A percentile compares a stretch with the other conserved stretches of the same genome.
Evolutionary conservation across 1,284 basidiomycete species (phyloP).

Genomic region (Paramarasmius palmivorus): DNA sequence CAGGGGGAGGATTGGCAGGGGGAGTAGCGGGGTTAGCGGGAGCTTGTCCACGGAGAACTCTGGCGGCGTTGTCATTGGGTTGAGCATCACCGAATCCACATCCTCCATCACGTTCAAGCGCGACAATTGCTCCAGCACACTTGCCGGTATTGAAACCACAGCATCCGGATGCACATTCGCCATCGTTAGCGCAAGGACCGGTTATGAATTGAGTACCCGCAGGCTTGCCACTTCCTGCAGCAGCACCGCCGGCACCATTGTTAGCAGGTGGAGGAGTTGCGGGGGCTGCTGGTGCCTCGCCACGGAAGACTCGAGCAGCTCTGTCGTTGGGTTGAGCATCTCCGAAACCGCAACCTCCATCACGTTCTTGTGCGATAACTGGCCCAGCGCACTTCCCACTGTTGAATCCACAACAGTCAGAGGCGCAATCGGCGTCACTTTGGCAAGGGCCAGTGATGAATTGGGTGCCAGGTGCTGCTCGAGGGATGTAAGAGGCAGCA

Average conservation of each 20-base stretch:
- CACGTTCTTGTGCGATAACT: not conserved
- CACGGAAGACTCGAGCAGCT: not conserved
- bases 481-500: not conserved
- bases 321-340: not conserved
- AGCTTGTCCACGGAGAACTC: not conserved
- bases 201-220: constrained; percentile 1
- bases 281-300: not conserved
- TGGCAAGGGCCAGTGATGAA: not conserved
- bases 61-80: constrained; percentile 2
- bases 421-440: not conserved
- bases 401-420: not conserved
- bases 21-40: no score
- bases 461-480: not conserved
- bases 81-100: not conserved
- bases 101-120: constrained; percentile 1
- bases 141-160: constrained; percentile 1
- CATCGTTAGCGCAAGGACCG: not conserved
- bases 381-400: not conserved
- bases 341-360: not conserved
- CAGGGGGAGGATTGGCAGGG: not conserved
- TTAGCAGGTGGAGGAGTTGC: not conserved
- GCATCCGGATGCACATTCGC: constrained; percentile 1
- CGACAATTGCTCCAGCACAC: constrained; percentile 1
- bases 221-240: not conserved
- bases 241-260: constrained; percentile 1